Evolutionary conservation across 1,139 yeast genomes (phyloP).

Genomic region (Geotrichum aggregatum): DNA sequence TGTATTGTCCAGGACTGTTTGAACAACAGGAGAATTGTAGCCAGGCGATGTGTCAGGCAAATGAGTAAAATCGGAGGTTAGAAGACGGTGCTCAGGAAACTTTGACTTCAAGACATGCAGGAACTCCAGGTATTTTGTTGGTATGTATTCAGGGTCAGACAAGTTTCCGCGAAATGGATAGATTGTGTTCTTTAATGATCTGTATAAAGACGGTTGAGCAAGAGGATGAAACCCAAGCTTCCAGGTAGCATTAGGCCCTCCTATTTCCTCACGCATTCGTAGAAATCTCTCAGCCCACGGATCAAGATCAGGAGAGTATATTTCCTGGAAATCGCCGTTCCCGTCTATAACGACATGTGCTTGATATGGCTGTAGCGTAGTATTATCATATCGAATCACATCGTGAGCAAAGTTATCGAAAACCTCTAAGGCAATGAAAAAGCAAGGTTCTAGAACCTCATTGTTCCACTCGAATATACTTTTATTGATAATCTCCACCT

Average conservation of each 20-base stretch:
- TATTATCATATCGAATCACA: conserved; percentile 67
- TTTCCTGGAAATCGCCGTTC: conserved; percentile 72
- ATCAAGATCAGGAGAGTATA: conserved; percentile 66
- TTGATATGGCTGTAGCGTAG: conserved; percentile 65
- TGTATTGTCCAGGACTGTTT: conserved; percentile 62
- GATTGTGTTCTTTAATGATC: conserved; percentile 40
- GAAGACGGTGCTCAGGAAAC: conserved; percentile 71
- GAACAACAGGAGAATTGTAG: conserved; percentile 77
- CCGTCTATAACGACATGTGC: conserved; percentile 74
- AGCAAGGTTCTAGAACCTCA: conserved; percentile 64
- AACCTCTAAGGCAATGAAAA: conserved; percentile 76
- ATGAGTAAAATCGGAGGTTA: conserved; percentile 69
- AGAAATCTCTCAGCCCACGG: conserved; percentile 55
- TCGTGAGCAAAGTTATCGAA: conserved; percentile 85
- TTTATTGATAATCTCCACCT: conserved; percentile 63
- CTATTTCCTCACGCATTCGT: conserved; percentile 48
- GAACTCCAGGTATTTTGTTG: conserved; percentile 67
- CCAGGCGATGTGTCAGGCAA: conserved; percentile 60
- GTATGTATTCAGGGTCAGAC: conserved; percentile 74
- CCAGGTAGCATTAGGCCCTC: conserved; percentile 37
- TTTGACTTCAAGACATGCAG: conserved; percentile 58
- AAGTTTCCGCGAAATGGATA: conserved; percentile 65
- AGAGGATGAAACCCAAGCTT: conserved; percentile 41
- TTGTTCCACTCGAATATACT: conserved; percentile 74
- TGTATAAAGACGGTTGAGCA: conserved; percentile 35